Base-by-base conservation (phyloP, 2,329 filamentous ascomycete genomes). In the Monosporascus cannonballus region DNA sequence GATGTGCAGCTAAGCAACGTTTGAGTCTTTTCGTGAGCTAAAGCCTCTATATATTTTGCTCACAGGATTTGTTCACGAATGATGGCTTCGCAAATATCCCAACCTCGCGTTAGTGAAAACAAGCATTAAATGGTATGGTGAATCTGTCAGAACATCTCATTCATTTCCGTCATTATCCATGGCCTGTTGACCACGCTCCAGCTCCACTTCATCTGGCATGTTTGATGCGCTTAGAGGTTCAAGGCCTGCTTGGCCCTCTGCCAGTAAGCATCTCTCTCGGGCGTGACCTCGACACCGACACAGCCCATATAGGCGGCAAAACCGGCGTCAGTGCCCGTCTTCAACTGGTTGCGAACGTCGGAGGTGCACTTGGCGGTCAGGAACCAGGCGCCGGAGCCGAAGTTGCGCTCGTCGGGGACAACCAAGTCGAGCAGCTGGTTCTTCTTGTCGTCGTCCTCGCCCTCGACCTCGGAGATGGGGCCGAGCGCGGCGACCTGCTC, bases 331-430 rank as follows among this genome's bases (percentile, higher is more conserved):
- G 64, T 59, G 51, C 71, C 68, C 1, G 51, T 39, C n/a, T 61
- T 55, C 39, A 81, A 68, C 25, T 56, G 61, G 0, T 59, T 24
- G 14, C 66, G 60, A 42, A 76, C 69, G 3, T 56, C 56, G 1
- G 54, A 8, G 3, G 56, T 42, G 63, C 78, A 81, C 64, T 79
- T 63, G 2, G 66, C 76, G 1, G 62, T 63, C 24, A 79, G 60
- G 66, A 75, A 82, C 80, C 80, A 83, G 2, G 77, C 61, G 6
- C 71, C 78, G 42, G 71, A 74, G 53, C 69, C 77, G 66, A 82
- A 83, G 69, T 80, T 80, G 69, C 75, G 74, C 62, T 77, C 59
- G 64, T 83, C 77, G 15, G 63, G 61, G 3, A 63, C 69, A 42
- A 83, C 69, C 20, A 79, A 67, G 20, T 64, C 68, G 47, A 80